Percentiles rank a stretch among this genome's conserved stretches.
These are phyloP conservation scores for Leccinum boreale DNA, from an alignment of 768 basidiomycete genomes.

Conservation along the genomic window DNA sequence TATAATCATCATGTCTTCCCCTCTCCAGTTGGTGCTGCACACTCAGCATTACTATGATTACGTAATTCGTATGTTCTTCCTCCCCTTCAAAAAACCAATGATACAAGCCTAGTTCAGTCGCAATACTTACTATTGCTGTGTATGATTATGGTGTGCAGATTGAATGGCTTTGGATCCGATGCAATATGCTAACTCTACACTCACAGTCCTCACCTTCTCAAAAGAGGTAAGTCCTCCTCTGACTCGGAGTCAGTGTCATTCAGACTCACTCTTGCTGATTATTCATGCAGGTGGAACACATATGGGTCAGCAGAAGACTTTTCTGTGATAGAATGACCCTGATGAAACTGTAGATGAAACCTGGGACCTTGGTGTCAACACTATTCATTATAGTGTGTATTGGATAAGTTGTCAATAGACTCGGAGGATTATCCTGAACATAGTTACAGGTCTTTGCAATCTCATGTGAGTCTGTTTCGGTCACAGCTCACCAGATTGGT, in stretches of 20 bases:
- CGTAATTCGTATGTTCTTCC: background rate
- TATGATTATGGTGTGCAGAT: background rate
- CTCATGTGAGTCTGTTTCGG: background rate
- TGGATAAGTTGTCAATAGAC: background rate
- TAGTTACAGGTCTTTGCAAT: background rate
- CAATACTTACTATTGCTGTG: background rate
- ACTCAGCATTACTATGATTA: background rate
- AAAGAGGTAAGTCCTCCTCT: background rate
- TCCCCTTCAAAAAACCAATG: background rate
- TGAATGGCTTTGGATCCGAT: background rate
- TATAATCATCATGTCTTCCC: background rate
- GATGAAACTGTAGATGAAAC: background rate
- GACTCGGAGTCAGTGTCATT: background rate
- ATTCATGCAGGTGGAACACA: background rate
- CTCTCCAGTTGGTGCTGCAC: background rate
- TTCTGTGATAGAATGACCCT: background rate
- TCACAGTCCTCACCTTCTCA: background rate
- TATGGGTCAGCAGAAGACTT: background rate
- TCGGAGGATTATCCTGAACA: background rate
- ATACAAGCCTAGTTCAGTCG: background rate
- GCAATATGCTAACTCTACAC: background rate
- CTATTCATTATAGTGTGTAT: background rate
- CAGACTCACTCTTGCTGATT: background rate
- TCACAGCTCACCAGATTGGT: background rate
- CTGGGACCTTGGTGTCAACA: background rate